phyloP scores from a whole-genome alignment of 2,329 filamentous ascomycete genomes.

The Calonectria crousiana region DNA sequence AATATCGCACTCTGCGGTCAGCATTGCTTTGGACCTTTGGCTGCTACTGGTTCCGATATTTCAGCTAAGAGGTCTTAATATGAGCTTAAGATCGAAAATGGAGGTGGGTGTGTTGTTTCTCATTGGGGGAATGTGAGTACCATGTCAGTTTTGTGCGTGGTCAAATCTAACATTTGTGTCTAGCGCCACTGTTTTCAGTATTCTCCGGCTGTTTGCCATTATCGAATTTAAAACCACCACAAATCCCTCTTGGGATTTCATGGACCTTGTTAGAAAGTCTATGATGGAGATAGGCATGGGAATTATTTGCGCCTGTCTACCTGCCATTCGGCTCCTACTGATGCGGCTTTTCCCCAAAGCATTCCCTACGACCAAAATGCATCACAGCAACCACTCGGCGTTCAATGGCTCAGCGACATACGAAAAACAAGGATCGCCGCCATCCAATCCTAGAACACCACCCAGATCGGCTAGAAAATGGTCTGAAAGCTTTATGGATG shows the following conservation, averaged over 20 bases:
- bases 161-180: neutral
- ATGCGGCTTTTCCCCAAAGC: conserved; percentile 53
- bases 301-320: conserved; percentile 55
- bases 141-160: neutral
- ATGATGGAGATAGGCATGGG: conserved; percentile 54
- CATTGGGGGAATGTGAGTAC: conserved; percentile 59
- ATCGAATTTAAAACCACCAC: conserved; percentile 45
- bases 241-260: conserved; percentile 52
- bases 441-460: neutral
- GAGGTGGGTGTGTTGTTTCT: conserved; percentile 64
- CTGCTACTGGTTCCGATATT: conserved; percentile 64
- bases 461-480: neutral
- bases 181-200: conserved; percentile 54
- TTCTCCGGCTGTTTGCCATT: conserved; percentile 51
- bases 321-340: conserved; percentile 50
- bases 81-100: conserved; percentile 62
- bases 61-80: conserved; percentile 55
- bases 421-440: neutral
- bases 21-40: conserved; percentile 64
- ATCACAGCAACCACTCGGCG: neutral
- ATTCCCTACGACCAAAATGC: neutral
- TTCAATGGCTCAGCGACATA: neutral
- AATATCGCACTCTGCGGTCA: conserved; percentile 65
- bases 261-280: conserved; percentile 50
- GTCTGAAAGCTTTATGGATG: neutral